Base-by-base conservation (phyloP, 2,329 filamentous ascomycete species). In the Aphanoascus verrucosus region DNA sequence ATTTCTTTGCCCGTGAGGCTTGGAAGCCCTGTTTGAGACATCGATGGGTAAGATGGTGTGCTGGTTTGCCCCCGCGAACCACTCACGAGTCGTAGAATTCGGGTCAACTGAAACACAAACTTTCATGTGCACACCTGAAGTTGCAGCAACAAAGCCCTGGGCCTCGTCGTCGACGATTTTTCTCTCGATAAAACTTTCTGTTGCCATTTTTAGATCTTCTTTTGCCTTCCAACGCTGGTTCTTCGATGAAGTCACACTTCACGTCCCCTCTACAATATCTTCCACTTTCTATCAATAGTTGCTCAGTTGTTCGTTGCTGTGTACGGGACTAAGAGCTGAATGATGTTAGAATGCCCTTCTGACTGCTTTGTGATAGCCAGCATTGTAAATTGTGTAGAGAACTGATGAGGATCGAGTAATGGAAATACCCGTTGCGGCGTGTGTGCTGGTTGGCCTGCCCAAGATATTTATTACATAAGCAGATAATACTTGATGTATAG, bases 101-200 rank as follows among this genome's bases (percentile, higher is more conserved):
- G 28, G 31, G 17, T 5, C 50, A 46, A 52, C 50, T 52, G 50
- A 52, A 52, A 52, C 50, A 52, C 37, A 44, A 38, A 23, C 35
- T 44, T 44, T 31, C 49, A 32, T 40, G 41, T 45, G 49, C 42
- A 42, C 50, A 44, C 23, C 49, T 43, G 17, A 8, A 17, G 7
- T 35, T 32, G 47, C 23, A 43, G 12, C 2, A 17, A 32, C 15
- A 37, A 35, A 15, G 38, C 15, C 23, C 20, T 44, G 23, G 32
- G 23, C 20, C 1, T 34, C 19, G 14, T 9, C 23, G 11, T 12
- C 31, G 37, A 7, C 5, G 34, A 11, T 43, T 43, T 43, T 34
- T 43, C 3, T 19, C n/a, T 49, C 48, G n/a, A 38, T 19, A 11
- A 17, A 44, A n/a, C 31, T 31, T 32, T 43, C 43, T 49, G 51